Conservation (phyloP, 2,329 filamentous ascomycete genomes). For the Daldinia sp. region DNA sequence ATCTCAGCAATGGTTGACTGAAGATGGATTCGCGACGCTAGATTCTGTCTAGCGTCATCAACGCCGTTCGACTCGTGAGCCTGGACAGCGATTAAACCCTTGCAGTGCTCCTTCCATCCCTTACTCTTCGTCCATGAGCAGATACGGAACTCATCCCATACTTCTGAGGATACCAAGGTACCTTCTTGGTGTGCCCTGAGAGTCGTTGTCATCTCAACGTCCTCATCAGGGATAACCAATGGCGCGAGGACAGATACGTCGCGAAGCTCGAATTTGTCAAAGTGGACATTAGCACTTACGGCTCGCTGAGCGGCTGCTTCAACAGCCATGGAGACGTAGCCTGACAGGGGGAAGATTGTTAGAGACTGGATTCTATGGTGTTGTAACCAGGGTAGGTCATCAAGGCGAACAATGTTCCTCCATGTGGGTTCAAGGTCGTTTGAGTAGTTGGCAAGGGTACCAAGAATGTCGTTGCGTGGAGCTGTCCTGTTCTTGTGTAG, state of each 20-base stretch:
- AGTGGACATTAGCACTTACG: conserved; percentile 46
- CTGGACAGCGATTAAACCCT: conserved; percentile 62
- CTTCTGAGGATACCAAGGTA: conserved; percentile 56
- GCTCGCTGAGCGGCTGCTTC: conserved; percentile 60
- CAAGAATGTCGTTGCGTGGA: conserved; percentile 61
- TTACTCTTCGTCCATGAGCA: conserved; percentile 64
- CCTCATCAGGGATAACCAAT: conserved; percentile 61
- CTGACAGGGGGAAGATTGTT: conserved; percentile 67
- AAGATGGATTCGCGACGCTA: conserved; percentile 49
- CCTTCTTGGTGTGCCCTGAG: conserved; percentile 59
- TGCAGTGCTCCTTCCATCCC: conserved; percentile 70
- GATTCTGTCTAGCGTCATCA: conserved; percentile 52
- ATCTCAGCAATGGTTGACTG: conserved; percentile 50
- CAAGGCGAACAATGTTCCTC: conserved; percentile 61
- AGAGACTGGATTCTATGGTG: conserved; percentile 70
- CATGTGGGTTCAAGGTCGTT: conserved; percentile 62
- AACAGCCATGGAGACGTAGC: conserved; percentile 64
- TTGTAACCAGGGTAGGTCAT: conserved; percentile 68
- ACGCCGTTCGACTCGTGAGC: conserved; percentile 56
- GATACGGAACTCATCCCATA: conserved; percentile 69
- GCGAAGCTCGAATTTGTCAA: conserved; percentile 60
- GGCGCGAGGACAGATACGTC: conserved; percentile 61
- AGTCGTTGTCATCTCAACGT: conserved; percentile 63
- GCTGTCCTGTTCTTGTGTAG: conserved; percentile 57
- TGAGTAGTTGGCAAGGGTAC: conserved; percentile 58